Conservation (phyloP, 495 filamentous ascomycete species). For the Friedmanniomyces endolithicus region DNA sequence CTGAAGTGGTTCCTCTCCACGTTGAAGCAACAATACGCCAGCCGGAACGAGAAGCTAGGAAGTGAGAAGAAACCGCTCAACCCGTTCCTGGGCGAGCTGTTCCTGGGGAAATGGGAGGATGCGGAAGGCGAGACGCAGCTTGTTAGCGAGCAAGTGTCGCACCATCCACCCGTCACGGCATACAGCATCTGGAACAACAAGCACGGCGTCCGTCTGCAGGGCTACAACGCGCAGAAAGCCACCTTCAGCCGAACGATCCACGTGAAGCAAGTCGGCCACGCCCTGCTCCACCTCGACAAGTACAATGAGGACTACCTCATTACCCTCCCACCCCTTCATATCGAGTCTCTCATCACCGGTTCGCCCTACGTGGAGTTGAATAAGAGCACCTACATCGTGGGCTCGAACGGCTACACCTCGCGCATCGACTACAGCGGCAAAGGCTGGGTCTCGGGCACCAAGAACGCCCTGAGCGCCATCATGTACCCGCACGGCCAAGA, state of each 20-base stretch:
- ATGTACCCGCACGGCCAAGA: constrained; percentile 62
- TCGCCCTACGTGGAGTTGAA: constrained; percentile 86
- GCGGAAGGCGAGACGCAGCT: constrained; percentile 49
- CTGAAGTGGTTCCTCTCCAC: constrained; percentile 97
- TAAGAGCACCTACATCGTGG: constrained; percentile 65
- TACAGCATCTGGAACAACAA: constrained; percentile 82
- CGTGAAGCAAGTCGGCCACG: constrained; percentile 92
- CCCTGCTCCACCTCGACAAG: constrained; percentile 62
- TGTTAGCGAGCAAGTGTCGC: constrained; percentile 75
- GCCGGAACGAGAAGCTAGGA: constrained; percentile 65
- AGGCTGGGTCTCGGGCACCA: constrained; percentile 90
- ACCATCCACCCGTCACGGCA: constrained; percentile 94
- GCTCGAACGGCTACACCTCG: constrained; percentile 74
- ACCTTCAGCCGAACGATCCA: constrained; percentile 86
- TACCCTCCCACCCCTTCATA: constrained; percentile 82
- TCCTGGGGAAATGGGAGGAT: constrained; percentile 77
- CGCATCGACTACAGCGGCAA: constrained; percentile 87
- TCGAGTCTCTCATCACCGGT: constrained; percentile 86
- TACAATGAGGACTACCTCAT: constrained; percentile 73
- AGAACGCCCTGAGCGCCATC: constrained; percentile 75
- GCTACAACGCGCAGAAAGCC: constrained; percentile 97
- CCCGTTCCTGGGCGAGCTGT: constrained; percentile 63
- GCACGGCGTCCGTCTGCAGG: constrained; percentile 73
- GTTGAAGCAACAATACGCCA: constrained; percentile 87
- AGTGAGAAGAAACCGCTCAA: constrained; percentile 95